These are phyloP conservation scores for Acanthamoeba lenticulata DNA, from an alignment of 208 protist genomes.

Conservation along the genomic window DNA sequence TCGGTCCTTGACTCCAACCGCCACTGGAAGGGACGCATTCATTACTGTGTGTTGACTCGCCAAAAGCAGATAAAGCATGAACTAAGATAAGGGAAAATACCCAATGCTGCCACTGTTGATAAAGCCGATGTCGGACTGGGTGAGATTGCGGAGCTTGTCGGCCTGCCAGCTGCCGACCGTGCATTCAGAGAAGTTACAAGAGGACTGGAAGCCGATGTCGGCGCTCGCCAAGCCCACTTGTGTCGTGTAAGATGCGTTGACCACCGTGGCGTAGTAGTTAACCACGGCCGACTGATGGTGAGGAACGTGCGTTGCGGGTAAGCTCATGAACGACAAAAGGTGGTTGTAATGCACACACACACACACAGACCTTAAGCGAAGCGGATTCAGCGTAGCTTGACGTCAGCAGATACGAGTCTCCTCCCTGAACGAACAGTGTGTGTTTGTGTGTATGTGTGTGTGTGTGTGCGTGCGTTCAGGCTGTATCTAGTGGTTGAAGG, in stretches of 20 bases:
- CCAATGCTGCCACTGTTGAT: conserved; percentile 41
- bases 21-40: background rate
- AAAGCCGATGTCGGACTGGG: background rate
- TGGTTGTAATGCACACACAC: background rate
- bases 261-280: background rate
- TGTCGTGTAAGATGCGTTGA: background rate
- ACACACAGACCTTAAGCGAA: background rate
- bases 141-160: background rate
- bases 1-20: background rate
- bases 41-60: background rate
- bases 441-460: background rate
- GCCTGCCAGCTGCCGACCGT: conserved; percentile 34
- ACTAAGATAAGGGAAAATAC: background rate
- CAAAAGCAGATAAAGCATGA: background rate
- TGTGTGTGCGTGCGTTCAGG: too few relatives aligned
- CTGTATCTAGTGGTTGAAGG: background rate
- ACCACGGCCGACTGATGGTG: background rate
- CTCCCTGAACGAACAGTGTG: background rate
- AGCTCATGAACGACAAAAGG: background rate
- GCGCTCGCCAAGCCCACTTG: background rate
- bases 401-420: background rate
- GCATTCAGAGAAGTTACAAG: background rate
- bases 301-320: background rate
- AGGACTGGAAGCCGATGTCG: background rate
- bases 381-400: background rate